Percentiles rank a stretch among this genome's conserved stretches.
Evolutionary conservation across 2,329 filamentous ascomycete species (phyloP).

Genomic region (Ceratocystis huliohia): DNA sequence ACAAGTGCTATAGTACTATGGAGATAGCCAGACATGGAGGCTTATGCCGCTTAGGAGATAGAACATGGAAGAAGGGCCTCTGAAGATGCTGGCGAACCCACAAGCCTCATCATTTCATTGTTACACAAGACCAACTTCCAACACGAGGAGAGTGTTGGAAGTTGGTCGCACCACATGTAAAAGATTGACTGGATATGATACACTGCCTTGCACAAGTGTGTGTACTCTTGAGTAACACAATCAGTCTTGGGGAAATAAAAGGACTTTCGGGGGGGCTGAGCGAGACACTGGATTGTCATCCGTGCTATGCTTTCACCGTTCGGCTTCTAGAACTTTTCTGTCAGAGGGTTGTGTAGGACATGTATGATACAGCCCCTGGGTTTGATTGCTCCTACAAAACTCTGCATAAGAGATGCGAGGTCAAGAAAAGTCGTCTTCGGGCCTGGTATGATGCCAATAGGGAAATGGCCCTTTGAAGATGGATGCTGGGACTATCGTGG

Average conservation of each 20-base stretch:
- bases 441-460: background rate
- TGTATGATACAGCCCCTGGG: background rate
- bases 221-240: background rate
- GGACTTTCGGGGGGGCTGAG: background rate
- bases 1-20: background rate
- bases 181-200: background rate
- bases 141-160: constrained; percentile 3
- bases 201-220: background rate
- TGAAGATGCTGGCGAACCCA: background rate
- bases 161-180: background rate
- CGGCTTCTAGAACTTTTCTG: constrained; percentile 2
- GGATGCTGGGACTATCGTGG: background rate
- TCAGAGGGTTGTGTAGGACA: background rate
- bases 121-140: background rate
- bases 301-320: background rate
- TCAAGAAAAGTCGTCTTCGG: background rate
- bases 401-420: background rate
- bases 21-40: background rate
- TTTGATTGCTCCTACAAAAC: no score
- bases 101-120: background rate
- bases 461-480: background rate
- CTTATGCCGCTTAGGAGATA: background rate
- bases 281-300: background rate
- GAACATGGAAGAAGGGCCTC: background rate
- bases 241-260: background rate